phyloP scores from a whole-genome alignment of 352 stramenopile genomes.

The Thraustochytrium sp. region DNA sequence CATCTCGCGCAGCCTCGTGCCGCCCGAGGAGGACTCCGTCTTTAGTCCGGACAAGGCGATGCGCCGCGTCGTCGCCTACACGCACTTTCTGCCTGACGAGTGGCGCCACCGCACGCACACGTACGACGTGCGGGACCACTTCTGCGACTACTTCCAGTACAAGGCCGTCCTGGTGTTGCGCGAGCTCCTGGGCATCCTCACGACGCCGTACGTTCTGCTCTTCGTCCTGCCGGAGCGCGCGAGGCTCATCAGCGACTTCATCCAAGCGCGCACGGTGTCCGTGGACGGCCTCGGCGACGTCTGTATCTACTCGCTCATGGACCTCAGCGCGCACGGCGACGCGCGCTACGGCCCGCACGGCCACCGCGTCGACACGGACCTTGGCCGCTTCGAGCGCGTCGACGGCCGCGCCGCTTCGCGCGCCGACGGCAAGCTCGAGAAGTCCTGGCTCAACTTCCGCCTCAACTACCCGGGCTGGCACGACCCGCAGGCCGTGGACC shows the following conservation, averaged over 20 bases:
- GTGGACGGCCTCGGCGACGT: constrained; percentile 85
- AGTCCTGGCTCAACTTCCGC: constrained; percentile 93
- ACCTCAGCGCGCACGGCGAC: background rate
- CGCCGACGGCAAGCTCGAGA: constrained; percentile 85
- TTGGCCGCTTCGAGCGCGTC: background rate
- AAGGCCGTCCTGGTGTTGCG: constrained; percentile 85
- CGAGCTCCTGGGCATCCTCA: constrained; percentile 84
- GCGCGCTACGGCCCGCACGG: background rate
- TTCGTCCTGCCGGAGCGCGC: constrained; percentile 82
- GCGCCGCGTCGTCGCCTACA: constrained; percentile 76
- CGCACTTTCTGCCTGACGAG: constrained; percentile 89
- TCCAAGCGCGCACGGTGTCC: constrained; percentile 81
- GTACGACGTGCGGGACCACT: constrained; percentile 72
- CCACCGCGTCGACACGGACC: background rate
- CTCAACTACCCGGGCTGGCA: constrained; percentile 73
- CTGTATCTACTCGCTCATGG: constrained; percentile 68
- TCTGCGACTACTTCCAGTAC: constrained; percentile 84
- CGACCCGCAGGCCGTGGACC: background rate
- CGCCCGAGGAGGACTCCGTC: constrained; percentile 50
- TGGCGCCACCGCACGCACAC: constrained; percentile 80
- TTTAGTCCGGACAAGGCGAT: constrained; percentile 72
- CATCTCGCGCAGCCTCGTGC: constrained; percentile 67
- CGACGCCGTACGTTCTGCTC: constrained; percentile 92
- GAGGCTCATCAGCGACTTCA: constrained; percentile 83
- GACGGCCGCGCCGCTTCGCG: background rate